A percentile compares a stretch with the other conserved stretches of the same genome.
Evolutionary conservation across 2,329 filamentous ascomycete genomes (phyloP).

Genomic region (Diplodia mutila): DNA sequence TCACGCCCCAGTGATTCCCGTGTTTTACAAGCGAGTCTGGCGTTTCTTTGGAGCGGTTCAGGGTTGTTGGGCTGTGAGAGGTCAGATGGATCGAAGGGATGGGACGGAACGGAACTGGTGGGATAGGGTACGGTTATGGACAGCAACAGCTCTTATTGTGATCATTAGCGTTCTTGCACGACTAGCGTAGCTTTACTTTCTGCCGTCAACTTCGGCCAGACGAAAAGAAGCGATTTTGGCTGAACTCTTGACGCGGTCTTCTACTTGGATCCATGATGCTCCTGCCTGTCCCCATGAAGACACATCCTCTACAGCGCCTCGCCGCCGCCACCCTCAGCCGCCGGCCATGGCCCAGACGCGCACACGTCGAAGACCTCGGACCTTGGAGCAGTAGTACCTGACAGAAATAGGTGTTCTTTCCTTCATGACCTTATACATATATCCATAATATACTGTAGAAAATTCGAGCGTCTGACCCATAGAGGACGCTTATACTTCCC

Average conservation of each 20-base stretch:
- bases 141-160: neutral
- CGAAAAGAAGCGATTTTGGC: neutral
- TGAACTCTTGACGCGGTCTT: neutral
- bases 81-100: neutral
- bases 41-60: neutral
- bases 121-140: neutral
- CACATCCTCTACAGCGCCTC: too few relatives aligned
- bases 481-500: too few relatives aligned
- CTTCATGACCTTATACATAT: too few relatives aligned
- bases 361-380: too few relatives aligned
- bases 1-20: neutral
- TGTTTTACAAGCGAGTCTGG: neutral
- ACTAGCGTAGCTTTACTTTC: neutral
- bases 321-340: too few relatives aligned
- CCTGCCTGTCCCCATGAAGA: too few relatives aligned
- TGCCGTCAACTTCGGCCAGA: neutral
- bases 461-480: too few relatives aligned
- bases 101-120: neutral
- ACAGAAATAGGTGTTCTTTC: too few relatives aligned
- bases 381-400: too few relatives aligned
- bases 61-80: neutral
- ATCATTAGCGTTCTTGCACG: slow-evolving; percentile 4
- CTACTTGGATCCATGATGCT: too few relatives aligned
- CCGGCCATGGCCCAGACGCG: too few relatives aligned
- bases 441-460: too few relatives aligned